These are phyloP conservation scores for Aurantiochytrium sp. DNA, from an alignment of 108 stramenopile species.

Conservation along the genomic window DNA sequence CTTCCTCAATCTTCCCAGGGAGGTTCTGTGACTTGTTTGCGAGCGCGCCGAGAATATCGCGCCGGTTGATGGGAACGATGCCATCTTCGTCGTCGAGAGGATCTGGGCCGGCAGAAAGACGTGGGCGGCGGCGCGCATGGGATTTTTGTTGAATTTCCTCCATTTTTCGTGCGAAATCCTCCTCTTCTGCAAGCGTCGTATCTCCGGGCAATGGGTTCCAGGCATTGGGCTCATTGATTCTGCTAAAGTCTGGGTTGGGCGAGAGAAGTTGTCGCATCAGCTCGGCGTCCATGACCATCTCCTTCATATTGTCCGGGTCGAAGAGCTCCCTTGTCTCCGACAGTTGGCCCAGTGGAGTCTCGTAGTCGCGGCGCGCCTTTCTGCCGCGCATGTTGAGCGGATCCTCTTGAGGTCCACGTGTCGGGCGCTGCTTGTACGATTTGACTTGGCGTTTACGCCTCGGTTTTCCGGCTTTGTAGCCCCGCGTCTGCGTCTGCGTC, in stretches of 20 bases:
- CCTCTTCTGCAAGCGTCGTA: not conserved
- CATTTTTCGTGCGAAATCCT: not conserved
- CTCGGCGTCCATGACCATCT: not conserved
- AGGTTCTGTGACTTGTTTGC: not conserved
- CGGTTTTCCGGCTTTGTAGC: no score
- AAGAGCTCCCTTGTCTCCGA: not conserved
- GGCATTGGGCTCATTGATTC: not conserved
- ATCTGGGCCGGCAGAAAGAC: not conserved
- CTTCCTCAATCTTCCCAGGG: not conserved
- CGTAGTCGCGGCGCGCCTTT: no score
- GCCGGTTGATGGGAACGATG: not conserved
- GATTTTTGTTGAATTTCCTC: not conserved
- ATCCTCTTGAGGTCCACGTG: no score
- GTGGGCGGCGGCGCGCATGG: not conserved
- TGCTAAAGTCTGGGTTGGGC: not conserved
- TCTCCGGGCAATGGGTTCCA: not conserved
- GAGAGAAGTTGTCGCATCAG: not conserved
- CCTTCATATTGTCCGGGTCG: not conserved
- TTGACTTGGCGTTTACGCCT: no score
- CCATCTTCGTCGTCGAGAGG: not conserved
- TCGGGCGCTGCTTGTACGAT: no score
- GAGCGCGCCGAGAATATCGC: not conserved
- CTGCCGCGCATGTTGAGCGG: no score
- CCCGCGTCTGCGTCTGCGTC: no score
- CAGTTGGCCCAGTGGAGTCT: no score